Conservation (phyloP, 2,329 filamentous ascomycete genomes). For the Penicillium sp. region DNA sequence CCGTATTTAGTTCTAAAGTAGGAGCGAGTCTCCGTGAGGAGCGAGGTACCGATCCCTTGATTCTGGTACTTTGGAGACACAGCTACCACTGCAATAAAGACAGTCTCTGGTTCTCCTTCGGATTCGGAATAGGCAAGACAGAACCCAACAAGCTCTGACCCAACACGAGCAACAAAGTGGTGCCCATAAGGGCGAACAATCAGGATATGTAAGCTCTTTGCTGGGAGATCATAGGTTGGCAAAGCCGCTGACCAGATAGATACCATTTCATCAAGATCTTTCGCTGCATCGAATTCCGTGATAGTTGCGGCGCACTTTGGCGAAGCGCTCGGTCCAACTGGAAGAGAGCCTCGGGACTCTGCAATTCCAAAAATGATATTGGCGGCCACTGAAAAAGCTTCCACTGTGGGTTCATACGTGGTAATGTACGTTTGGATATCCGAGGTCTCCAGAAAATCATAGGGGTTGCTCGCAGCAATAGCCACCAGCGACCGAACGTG, state of each 20-base stretch:
- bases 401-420: slow-evolving; percentile 46
- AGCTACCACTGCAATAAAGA: slow-evolving; percentile 39
- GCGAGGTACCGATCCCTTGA: slow-evolving; percentile 40
- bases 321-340: slow-evolving; percentile 28
- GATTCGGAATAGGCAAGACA: slow-evolving; percentile 37
- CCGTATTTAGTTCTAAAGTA: slow-evolving; percentile 28
- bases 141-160: slow-evolving; percentile 34
- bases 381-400: slow-evolving; percentile 42
- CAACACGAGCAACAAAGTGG: slow-evolving; percentile 36
- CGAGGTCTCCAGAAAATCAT: slow-evolving; percentile 43
- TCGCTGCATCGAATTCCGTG: slow-evolving; percentile 18
- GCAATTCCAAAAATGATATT: slow-evolving; percentile 40
- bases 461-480: slow-evolving; percentile 45
- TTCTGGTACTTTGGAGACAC: slow-evolving; percentile 36
- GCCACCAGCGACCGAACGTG: slow-evolving; percentile 34
- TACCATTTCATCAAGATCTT: slow-evolving; percentile 31
- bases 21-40: slow-evolving; percentile 32
- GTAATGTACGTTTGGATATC: slow-evolving; percentile 43
- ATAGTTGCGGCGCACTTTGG: slow-evolving; percentile 14
- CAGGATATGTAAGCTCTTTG: slow-evolving; percentile 27
- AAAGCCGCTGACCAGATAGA: slow-evolving; percentile 39
- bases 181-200: slow-evolving; percentile 28
- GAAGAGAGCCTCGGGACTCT: slow-evolving; percentile 34
- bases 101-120: slow-evolving; percentile 24
- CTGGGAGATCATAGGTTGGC: slow-evolving; percentile 35